phyloP scores from a whole-genome alignment of 805 yeast genomes.

The Starmerella roubikii region DNA sequence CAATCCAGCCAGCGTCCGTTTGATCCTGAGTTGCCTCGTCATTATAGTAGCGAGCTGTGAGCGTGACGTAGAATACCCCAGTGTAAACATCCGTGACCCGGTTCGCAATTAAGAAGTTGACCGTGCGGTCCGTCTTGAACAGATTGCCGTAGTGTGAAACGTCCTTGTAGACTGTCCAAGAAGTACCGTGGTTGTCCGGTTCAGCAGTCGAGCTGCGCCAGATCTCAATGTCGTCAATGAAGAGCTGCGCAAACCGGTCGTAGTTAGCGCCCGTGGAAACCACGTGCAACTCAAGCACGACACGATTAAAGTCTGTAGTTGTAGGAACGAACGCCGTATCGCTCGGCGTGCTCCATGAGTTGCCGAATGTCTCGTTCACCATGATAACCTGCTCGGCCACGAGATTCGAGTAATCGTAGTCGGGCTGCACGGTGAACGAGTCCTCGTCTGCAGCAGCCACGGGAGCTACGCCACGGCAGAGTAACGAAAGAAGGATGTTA shows the following conservation, averaged over 20 bases:
- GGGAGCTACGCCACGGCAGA: no score
- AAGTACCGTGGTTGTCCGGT: constrained; percentile 42
- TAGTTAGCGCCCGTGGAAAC: constrained; percentile 28
- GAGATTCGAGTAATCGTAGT: constrained; percentile 7
- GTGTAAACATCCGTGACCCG: constrained; percentile 35
- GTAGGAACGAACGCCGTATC: constrained; percentile 25
- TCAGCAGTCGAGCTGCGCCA: constrained; percentile 84
- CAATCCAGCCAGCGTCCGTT: constrained; percentile 17
- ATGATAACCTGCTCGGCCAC: constrained; percentile 15
- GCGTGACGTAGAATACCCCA: constrained; percentile 46
- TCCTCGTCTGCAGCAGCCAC: constrained; percentile 5
- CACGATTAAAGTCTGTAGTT: constrained; percentile 25
- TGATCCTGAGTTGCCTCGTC: constrained; percentile 2
- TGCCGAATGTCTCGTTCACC: constrained; percentile 22
- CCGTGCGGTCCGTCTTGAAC: constrained; percentile 28
- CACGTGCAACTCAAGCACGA: constrained; percentile 25
- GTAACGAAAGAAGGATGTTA: no score
- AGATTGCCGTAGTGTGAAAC: constrained; percentile 43
- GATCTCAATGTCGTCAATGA: constrained; percentile 40
- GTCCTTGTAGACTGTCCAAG: constrained; percentile 50
- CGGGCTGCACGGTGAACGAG: constrained; percentile 10
- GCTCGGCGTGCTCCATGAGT: constrained; percentile 27
- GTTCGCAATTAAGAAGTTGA: constrained; percentile 42
- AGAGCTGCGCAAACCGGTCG: constrained; percentile 28
- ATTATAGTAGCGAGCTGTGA: constrained; percentile 39